Base-by-base conservation (phyloP, 1,284 basidiomycete genomes). In the Sporisorium reilianum region DNA sequence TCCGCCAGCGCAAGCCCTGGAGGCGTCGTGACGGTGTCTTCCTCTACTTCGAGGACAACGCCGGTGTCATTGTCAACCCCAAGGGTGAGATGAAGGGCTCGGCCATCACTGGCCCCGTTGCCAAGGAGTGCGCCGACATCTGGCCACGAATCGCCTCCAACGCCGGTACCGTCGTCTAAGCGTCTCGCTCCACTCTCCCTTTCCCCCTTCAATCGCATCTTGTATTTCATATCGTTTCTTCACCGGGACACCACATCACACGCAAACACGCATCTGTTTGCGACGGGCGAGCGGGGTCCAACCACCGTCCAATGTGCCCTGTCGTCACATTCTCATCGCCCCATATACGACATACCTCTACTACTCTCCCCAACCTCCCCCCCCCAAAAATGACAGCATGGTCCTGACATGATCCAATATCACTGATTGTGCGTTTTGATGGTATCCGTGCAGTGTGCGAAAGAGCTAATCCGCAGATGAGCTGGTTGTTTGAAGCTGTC, bases 41-140 rank as follows among this genome's bases (percentile, higher is more conserved):
- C 91, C 92, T 99, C 86, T 97, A 97, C 90, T 99, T 99, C 80
- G 96, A 96, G 92, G 95, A 82, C 79, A 84, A 82, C 79, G 77
- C 77, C 58, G 80, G 80, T 76, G 81, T 82, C 56, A 80, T 80
- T 65, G 80, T 85, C 85, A 98, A 98, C 90, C 93, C 94, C 85
- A 98, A 98, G 90, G 96, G 97, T 85, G 96, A 99, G 89, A 99
- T 99, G 96, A 99, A 99, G 90, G 96, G 96, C 68, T 83, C 82
- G 57, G 84, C 95, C 81, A 99, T 99, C 87, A 95, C 96, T 77
- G 96, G 96, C 79, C 97, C 96, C 53, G 93, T 95, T 67, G 94
- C 93, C 87, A 96, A 95, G 90, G 93, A 94, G 93, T 95, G 93
- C 85, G 95, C 95, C 85, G 96, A 99, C 89, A 90, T 99, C 77